Base-by-base conservation (phyloP, 1,284 basidiomycete genomes). In the Cystobasidium pallidum region DNA sequence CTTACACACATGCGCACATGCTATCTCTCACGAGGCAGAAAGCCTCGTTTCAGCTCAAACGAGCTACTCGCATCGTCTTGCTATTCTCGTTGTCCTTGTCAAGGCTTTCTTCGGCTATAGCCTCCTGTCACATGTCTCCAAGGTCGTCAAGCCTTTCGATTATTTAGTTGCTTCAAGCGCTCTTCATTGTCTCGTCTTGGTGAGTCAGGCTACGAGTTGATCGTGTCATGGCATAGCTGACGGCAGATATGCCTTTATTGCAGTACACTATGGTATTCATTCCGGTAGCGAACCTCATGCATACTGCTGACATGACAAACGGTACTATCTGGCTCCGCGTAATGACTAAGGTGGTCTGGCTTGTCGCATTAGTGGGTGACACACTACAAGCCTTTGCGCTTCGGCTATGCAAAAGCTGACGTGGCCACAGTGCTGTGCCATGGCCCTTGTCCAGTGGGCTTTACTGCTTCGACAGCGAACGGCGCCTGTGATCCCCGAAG, bases 131-230 rank as follows among this genome's bases (percentile, higher is more conserved):
- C 43, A 21, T 45, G 59, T 28, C 30, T n/a, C 45, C 24, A 26
- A 30, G 19, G 32, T 63, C 39, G 52, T 71, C 26, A 36, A 36
- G 24, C 68, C 68, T 21, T 71, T 71, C 61, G 68, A 71, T 30
- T 64, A 64, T 28, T 61, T 71, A 4, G 68, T 71, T 36, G 68
- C 52, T 15, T 71, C 68, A 6, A 61, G 68, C 45, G 61, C 59
- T 21, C 15, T 51, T 43, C 68, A 71, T 34, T 71, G 68, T 51
- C 41, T 71, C 6, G 13, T 71, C 11, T 51, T 71, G 19, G 68
- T 71, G 51, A 47, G 59, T 47, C 39, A 57, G 2, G 11, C 4
- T 13, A 30, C 19, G 24, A 17, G 19, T 36, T 21, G 28, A 3
- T 7, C 3, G 13, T 2, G 26, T 1, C 26, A 19, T 19, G 2